phyloP scores from a whole-genome alignment of 1,139 yeast genomes.

The Yamadazyma conglobata region DNA sequence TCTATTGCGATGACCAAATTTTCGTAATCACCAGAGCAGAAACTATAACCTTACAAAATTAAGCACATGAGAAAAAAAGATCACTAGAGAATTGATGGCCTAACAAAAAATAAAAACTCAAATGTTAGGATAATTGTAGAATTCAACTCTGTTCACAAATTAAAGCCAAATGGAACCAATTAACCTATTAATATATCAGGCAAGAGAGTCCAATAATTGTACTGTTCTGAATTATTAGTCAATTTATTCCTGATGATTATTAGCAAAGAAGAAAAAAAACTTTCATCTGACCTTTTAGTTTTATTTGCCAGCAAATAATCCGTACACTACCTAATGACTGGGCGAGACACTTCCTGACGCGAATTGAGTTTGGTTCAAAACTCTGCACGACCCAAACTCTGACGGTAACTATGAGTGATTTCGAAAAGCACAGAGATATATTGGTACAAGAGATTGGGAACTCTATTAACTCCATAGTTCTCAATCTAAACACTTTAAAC shows the following conservation, averaged over 20 bases:
- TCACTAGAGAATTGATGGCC: too few relatives aligned
- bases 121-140: conserved; percentile 30
- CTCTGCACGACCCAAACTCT: too few relatives aligned
- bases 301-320: too few relatives aligned
- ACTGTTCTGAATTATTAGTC: conserved; percentile 17
- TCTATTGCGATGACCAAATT: too few relatives aligned
- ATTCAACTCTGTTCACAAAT: conserved; percentile 20
- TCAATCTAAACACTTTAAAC: conserved; percentile 40
- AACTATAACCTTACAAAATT: too few relatives aligned
- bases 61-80: too few relatives aligned
- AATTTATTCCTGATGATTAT: conserved; percentile 11
- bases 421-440: conserved; percentile 43
- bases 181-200: conserved; percentile 28
- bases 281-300: too few relatives aligned
- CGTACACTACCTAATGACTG: too few relatives aligned
- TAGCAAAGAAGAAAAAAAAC: conserved; percentile 1
- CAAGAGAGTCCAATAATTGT: conserved; percentile 39
- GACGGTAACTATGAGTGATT: conserved; percentile 17
- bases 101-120: too few relatives aligned
- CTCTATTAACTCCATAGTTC: conserved; percentile 39
- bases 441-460: conserved; percentile 42
- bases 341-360: too few relatives aligned
- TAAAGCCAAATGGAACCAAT: conserved; percentile 28
- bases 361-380: too few relatives aligned
- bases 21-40: too few relatives aligned